A percentile compares a stretch with the other conserved stretches of the same genome.
Evolutionary conservation across 1,284 basidiomycete genomes (phyloP).

Genomic region (Irpex sp.): DNA sequence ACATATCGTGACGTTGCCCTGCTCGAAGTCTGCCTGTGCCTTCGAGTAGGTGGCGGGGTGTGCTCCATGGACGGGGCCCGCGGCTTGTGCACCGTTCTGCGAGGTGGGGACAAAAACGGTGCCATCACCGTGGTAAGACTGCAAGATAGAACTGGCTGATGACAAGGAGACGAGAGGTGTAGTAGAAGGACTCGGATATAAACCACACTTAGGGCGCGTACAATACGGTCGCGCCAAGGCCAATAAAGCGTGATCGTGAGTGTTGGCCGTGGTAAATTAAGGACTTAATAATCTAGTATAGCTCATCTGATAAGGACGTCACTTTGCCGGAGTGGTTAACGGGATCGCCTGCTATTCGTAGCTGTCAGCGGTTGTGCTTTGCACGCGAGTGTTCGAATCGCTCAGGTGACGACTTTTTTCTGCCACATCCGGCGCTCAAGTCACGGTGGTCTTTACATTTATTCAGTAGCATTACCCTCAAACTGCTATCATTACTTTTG

Average conservation of each 20-base stretch:
- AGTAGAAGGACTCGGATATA: neutral
- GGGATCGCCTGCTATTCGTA: constrained; percentile 79
- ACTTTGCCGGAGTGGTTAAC: constrained; percentile 93
- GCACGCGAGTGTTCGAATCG: constrained; percentile 83
- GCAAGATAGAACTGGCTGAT: neutral
- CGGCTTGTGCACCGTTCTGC: constrained; percentile 21
- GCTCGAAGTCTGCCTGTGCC: constrained; percentile 17
- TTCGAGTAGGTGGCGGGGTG: constrained; percentile 20
- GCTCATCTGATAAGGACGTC: constrained; percentile 42
- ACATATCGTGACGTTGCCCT: constrained; percentile 5
- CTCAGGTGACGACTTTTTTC: constrained; percentile 65
- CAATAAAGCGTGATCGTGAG: too few relatives aligned
- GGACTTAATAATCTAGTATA: too few relatives aligned
- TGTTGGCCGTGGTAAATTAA: too few relatives aligned
- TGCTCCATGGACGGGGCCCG: constrained; percentile 19
- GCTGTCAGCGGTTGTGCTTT: constrained; percentile 59
- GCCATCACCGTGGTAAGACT: neutral
- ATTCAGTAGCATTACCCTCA: too few relatives aligned
- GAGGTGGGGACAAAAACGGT: constrained; percentile 25
- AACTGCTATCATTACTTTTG: too few relatives aligned
- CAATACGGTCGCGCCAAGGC: too few relatives aligned
- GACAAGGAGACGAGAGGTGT: neutral
- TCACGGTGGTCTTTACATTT: too few relatives aligned
- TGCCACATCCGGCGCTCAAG: too few relatives aligned
- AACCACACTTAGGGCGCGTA: too few relatives aligned